These are phyloP conservation scores for Tolypocladium amazonense DNA, from an alignment of 2,329 filamentous ascomycete species.

Conservation along the genomic window DNA sequence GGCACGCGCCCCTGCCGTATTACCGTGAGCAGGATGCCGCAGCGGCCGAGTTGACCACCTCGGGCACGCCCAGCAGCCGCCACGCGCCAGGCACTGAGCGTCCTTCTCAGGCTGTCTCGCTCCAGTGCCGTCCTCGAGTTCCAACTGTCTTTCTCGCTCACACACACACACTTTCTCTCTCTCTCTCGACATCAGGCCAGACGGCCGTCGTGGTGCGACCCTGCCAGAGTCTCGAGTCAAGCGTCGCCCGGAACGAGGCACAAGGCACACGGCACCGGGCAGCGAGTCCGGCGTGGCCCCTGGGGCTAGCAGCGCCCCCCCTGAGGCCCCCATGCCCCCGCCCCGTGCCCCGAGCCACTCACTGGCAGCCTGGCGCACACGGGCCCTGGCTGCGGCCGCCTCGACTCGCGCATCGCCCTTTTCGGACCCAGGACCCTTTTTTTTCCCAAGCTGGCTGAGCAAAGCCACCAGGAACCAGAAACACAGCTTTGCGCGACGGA, in stretches of 20 bases:
- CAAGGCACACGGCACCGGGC: too few species aligned
- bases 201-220: not conserved
- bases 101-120: not conserved
- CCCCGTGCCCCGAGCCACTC: not conserved
- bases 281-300: not conserved
- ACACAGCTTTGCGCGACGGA: not conserved
- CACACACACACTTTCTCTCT: too few species aligned
- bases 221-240: not conserved
- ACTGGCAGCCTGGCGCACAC: not conserved
- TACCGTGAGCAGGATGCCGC: not conserved
- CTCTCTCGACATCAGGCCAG: not conserved
- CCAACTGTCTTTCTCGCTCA: too few species aligned
- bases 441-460: not conserved
- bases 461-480: not conserved
- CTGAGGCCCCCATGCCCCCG: not conserved
- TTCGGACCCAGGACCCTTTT: not conserved
- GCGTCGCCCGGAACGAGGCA: not conserved
- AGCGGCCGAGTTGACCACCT: too few species aligned
- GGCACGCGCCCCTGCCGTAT: not conserved
- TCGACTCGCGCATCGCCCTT: not conserved
- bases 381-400: not conserved
- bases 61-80: too few species aligned
- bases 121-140: not conserved
- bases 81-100: too few species aligned
- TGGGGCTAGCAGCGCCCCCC: not conserved